These are phyloP conservation scores for Miamiensis avidus DNA, from an alignment of 169 alveolate species.

Conservation along the genomic window DNA sequence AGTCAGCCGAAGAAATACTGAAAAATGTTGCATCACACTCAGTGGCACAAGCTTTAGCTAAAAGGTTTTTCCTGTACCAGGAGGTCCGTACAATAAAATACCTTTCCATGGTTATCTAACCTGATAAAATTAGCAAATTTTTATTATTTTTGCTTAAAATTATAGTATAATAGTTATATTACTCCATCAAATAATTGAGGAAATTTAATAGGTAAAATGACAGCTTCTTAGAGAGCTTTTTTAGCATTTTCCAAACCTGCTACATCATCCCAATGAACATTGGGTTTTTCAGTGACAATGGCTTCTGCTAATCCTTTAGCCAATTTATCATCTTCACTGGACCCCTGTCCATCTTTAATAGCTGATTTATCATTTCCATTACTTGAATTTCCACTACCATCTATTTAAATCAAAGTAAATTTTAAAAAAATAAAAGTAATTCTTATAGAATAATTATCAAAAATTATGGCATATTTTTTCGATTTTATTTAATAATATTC, in stretches of 20 bases:
- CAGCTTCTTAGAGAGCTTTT: constrained; percentile 90
- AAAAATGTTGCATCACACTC: constrained; percentile 96
- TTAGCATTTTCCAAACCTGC: constrained; percentile 92
- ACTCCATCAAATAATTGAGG: constrained; percentile 92
- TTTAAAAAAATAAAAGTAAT: background rate
- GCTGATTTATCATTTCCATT: too few relatives aligned
- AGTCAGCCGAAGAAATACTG: constrained; percentile 95
- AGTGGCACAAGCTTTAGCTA: constrained; percentile 99
- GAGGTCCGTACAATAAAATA: constrained; percentile 95
- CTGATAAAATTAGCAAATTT: constrained; percentile 46
- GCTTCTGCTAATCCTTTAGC: constrained; percentile 15
- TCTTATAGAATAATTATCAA: background rate
- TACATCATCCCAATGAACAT: constrained; percentile 90
- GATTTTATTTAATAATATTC: background rate
- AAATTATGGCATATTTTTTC: background rate
- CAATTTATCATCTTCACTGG: background rate
- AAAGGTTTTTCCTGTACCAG: constrained; percentile 99
- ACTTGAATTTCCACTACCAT: too few relatives aligned
- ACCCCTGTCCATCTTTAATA: background rate
- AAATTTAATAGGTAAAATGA: constrained; percentile 89
- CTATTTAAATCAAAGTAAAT: background rate
- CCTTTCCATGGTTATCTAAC: constrained; percentile 91
- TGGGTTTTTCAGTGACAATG: constrained; percentile 84
- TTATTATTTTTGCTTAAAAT: constrained; percentile 77
- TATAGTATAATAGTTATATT: constrained; percentile 51